Base-by-base conservation (phyloP, 108 stramenopile genomes). In the Seminavis robusta region DNA sequence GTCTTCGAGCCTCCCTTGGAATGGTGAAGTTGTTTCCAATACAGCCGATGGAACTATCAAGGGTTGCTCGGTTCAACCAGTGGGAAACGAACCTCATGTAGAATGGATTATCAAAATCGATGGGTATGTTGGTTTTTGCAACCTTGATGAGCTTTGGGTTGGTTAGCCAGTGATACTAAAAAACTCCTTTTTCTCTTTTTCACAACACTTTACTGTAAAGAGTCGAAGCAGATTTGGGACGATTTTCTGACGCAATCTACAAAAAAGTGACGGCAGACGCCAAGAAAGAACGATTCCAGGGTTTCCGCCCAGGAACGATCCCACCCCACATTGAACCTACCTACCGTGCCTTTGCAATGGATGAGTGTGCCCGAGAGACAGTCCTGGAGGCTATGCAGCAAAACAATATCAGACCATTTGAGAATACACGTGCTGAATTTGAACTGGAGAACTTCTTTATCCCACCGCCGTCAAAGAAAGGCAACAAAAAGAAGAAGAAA, bases 311-410 rank as follows among this genome's bases (percentile, higher is more conserved):
- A 2, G 90, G 90, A 38, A 87, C 90, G 4, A 80, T 91, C 41
- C 90, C 90, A 6, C 84, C 86, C 29, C 90, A 91, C 59, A 67
- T 91, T 29, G 43, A 67, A 9, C 78, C 81, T 17, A 83, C 90
- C 32, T 91, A 91, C 56, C 59, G 64, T 15, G 77, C 77, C 4
- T 88, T 85, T 69, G 64, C 80, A n/a, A 91, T 91, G 86, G 89
- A 87, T 53, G 89, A 91, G 52, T 81, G 77, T 33, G 83, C 83
- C 3, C 69, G 85, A 45, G 85, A 91, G 58, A 74, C 90, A 15
- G 75, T 78, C 1, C 56, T 91, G 44, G 90, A 91, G 56, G 85
- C 90, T 1, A 79, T 91, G 85, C 71, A 80, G 36, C 90, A 91
- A 63, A 87, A 87, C 39, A 71, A 77, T 52, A 81, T 91, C n/a